Conservation (phyloP, 2,329 filamentous ascomycete species). For the Ustulina deusta region DNA sequence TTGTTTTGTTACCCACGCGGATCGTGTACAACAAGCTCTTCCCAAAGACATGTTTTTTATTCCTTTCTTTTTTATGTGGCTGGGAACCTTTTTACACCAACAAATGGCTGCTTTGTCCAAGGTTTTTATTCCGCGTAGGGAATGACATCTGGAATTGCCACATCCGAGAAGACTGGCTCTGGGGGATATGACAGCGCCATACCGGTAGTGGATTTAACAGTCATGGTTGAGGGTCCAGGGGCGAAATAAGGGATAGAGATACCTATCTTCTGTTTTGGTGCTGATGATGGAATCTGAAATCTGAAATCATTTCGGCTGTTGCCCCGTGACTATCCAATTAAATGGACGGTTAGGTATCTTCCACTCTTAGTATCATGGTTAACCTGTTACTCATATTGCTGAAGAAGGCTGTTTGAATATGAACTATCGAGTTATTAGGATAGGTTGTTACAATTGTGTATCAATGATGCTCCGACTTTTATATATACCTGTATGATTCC, state of each 20-base stretch:
- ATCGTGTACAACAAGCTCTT: neutral
- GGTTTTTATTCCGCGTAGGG: too few species aligned
- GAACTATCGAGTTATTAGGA: too few species aligned
- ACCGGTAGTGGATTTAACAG: neutral
- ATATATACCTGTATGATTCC: neutral
- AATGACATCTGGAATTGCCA: neutral
- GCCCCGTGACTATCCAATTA: neutral
- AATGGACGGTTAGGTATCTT: neutral
- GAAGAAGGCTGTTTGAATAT: constrained; percentile 3
- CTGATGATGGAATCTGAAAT: neutral
- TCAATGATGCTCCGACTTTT: neutral
- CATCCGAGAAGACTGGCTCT: neutral
- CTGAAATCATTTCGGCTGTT: neutral
- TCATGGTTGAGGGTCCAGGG: neutral
- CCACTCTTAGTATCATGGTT: neutral
- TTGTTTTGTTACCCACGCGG: neutral
- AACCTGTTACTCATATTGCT: neutral
- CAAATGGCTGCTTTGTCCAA: too few species aligned
- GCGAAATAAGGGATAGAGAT: neutral
- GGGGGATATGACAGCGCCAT: neutral
- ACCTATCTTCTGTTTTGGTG: neutral
- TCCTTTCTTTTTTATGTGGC: neutral
- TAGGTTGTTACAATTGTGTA: too few species aligned
- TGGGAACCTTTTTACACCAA: too few species aligned
- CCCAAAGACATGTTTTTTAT: neutral